Evolutionary conservation across 495 filamentous ascomycete genomes (phyloP), one percentile per base, ranked within the genome.

Genomic region (Parathielavia hyrcaniae): DNA sequence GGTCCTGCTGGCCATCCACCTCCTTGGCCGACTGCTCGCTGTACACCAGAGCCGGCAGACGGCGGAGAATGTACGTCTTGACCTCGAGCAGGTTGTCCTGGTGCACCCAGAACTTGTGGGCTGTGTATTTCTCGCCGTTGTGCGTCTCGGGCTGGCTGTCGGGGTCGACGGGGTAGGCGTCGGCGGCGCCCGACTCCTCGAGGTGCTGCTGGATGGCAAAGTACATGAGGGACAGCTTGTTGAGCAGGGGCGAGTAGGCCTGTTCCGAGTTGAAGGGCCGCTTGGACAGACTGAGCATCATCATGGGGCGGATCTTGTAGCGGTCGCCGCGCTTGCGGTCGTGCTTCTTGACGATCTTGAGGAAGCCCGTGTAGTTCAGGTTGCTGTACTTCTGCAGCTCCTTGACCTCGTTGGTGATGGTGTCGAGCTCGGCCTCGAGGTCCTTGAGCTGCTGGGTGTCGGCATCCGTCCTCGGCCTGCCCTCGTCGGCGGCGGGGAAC

Each of bases 271-370:
- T 96, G 77, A 98, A 95, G 16, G 92, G 90, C 56, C 90, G 77
- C 48, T 90, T 84, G 35, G 89, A 83, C 69, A 98, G 71, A 60
- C 89, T 88, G 57, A 97, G 86, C 68, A 96, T 88, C 66, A 97
- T 79, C 73, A 97, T 81, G 20, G 93, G 90, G 57, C 88, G 83
- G 53, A 98, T 89, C 65, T 86, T 89, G 73, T 96, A 97, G 43
- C 69, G 75, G 61, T 80, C 67, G 71, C 82, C 91, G 48, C 90
- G 84, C 70, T 89, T 92, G 48, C 93, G 86, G 67, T 98, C 93
- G 73, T 98, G 93, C 71, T 98, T 98, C 81, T 98, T 98, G 23
- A 87, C 90, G 26, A 95, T 95, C 76, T 98, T 98, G 62, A 97
- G 79, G 69, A 97, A 96, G 34, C 91, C 95, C 11, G 95, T 96